Conservation (phyloP, 169 alveolate genomes). For the Theileria equi region DNA sequence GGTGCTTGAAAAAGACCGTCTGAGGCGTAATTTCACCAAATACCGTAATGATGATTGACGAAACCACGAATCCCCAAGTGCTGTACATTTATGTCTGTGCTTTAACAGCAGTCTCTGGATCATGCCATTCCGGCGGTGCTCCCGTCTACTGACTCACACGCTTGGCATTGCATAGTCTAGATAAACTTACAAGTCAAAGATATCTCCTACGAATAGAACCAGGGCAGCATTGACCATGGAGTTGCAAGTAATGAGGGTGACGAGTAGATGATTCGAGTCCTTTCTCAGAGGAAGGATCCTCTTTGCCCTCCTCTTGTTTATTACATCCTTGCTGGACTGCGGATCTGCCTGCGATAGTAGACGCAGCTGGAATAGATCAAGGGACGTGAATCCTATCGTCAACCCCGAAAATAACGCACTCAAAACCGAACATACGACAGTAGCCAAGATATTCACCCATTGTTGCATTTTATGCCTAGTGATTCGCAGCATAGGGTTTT, state of each 20-base stretch:
- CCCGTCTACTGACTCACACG: too few species aligned
- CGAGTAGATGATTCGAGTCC: constrained; percentile 80
- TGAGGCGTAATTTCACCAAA: constrained; percentile 88
- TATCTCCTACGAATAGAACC: constrained; percentile 81
- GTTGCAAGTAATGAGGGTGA: constrained; percentile 83
- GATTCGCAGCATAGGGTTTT: not conserved
- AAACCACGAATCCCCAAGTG: constrained; percentile 75
- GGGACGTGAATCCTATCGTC: constrained; percentile 84
- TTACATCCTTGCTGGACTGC: constrained; percentile 66
- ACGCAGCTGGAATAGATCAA: constrained; percentile 81
- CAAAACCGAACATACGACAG: constrained; percentile 54
- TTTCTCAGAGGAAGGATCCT: constrained; percentile 81
- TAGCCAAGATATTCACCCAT: constrained; percentile 55
- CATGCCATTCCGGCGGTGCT: too few species aligned
- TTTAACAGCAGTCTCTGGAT: too few species aligned
- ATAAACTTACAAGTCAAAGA: constrained; percentile 62
- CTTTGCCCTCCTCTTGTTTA: constrained; percentile 76
- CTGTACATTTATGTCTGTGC: too few species aligned
- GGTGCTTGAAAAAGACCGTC: constrained; percentile 82
- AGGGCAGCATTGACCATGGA: constrained; percentile 83
- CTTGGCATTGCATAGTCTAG: not conserved
- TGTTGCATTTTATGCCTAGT: constrained; percentile 20
- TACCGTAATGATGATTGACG: constrained; percentile 78
- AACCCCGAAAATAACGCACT: constrained; percentile 84
- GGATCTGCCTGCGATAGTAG: constrained; percentile 75